Conservation (phyloP, 1,139 yeast genomes). For the Arxiozyma bovina region DNA sequence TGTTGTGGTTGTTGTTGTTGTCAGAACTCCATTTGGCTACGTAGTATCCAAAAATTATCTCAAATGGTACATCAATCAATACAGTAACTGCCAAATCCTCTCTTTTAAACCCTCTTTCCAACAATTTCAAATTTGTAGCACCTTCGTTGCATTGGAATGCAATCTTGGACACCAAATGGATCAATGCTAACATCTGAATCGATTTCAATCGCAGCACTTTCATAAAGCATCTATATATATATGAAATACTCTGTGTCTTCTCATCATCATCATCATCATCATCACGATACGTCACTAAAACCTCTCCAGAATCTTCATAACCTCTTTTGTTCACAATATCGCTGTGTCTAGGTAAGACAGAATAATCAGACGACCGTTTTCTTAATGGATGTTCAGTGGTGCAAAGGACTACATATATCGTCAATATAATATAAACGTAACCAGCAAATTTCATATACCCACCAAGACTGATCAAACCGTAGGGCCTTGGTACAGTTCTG, state of each 20-base stretch:
- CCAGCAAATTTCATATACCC: constrained; percentile 78
- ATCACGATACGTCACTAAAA: constrained; percentile 12
- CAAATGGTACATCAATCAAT: constrained; percentile 90
- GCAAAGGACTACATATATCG: constrained; percentile 47
- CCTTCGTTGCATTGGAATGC: constrained; percentile 96
- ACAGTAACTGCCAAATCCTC: constrained; percentile 93
- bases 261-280: constrained; percentile 21
- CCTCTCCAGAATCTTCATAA: constrained; percentile 11
- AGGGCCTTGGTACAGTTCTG: constrained; percentile 48
- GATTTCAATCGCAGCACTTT: constrained; percentile 67
- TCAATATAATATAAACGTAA: constrained; percentile 55
- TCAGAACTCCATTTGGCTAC: constrained; percentile 82
- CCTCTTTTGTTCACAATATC: constrained; percentile 5
- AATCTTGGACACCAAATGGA: constrained; percentile 73
- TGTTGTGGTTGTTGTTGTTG: constrained; percentile 1
- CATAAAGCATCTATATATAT: constrained; percentile 70
- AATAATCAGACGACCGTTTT: neutral
- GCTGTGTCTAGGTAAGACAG: neutral
- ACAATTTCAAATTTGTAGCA: constrained; percentile 80
- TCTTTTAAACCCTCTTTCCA: constrained; percentile 89
- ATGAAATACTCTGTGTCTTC: constrained; percentile 27
- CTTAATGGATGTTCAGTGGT: constrained; percentile 56
- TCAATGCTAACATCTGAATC: constrained; percentile 62
- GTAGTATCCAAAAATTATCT: constrained; percentile 86
- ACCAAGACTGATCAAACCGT: constrained; percentile 64